These are phyloP conservation scores for Termitomyces bulborhizus DNA, from an alignment of 768 basidiomycete species.

Conservation along the genomic window DNA sequence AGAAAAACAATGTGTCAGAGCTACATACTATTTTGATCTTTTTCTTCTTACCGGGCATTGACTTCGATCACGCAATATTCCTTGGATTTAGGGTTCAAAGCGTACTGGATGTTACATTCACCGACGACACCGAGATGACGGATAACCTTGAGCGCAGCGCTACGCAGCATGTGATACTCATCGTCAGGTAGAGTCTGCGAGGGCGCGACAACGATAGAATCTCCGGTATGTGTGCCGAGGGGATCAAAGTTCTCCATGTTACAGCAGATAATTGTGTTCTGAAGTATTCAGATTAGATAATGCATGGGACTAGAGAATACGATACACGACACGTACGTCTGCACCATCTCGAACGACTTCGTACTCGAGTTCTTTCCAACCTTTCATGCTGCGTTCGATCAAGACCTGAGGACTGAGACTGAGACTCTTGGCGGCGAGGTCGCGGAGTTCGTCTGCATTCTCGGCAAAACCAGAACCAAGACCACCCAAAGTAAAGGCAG, in stretches of 20 bases:
- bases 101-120: conserved; percentile 98
- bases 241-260: conserved; percentile 99
- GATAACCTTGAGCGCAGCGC: conserved; percentile 93
- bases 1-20: conserved; percentile 1
- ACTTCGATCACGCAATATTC: conserved; percentile 99
- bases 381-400: conserved; percentile 97
- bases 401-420: conserved; percentile 91
- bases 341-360: conserved; percentile 98
- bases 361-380: conserved; percentile 99
- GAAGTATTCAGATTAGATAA: conserved; percentile 8
- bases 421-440: conserved; percentile 87
- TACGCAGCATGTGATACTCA: conserved; percentile 98
- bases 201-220: conserved; percentile 98
- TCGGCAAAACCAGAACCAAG: conserved; percentile 98
- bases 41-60: conserved; percentile 68
- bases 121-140: conserved; percentile 90
- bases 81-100: conserved; percentile 84
- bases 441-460: conserved; percentile 89
- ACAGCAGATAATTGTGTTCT: conserved; percentile 99
- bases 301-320: neutral
- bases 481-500: conserved; percentile 96
- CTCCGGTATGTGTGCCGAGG: conserved; percentile 97
- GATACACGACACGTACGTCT: conserved; percentile 64
- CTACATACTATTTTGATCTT: neutral
- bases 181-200: conserved; percentile 97